Evolutionary conservation across 1,139 yeast species (phyloP).

Genomic region (Suhomyces panamericanus): DNA sequence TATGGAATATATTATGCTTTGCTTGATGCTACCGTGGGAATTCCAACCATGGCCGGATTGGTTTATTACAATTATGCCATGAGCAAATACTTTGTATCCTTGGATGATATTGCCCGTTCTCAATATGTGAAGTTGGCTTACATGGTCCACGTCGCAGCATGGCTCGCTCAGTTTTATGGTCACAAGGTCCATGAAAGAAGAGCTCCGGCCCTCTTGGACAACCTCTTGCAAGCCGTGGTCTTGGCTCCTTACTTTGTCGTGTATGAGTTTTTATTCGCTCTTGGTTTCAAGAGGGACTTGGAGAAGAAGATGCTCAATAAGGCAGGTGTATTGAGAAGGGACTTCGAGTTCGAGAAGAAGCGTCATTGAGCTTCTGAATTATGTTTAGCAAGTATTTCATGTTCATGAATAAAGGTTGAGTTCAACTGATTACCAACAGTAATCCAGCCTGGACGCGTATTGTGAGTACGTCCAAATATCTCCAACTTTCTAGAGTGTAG

Average conservation of each 20-base stretch:
- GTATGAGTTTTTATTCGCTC: constrained; percentile 68
- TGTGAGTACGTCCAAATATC: constrained; percentile 84
- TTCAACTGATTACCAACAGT: constrained; percentile 82
- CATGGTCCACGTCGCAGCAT: constrained; percentile 51
- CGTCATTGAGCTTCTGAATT: constrained; percentile 11
- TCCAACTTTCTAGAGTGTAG: constrained; percentile 74
- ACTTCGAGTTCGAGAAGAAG: constrained; percentile 15
- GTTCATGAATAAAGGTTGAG: constrained; percentile 59
- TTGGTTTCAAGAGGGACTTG: constrained; percentile 62
- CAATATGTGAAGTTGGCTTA: constrained; percentile 33
- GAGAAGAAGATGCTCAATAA: constrained; percentile 53
- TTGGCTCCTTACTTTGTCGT: constrained; percentile 89
- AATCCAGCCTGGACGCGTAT: constrained; percentile 87
- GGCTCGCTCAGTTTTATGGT: constrained; percentile 90
- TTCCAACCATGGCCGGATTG: constrained; percentile 38
- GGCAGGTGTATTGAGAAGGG: constrained; percentile 42
- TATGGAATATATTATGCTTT: constrained; percentile 45
- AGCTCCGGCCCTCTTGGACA: constrained; percentile 87
- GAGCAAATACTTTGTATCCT: constrained; percentile 20
- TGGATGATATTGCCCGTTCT: constrained; percentile 19
- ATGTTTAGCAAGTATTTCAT: constrained; percentile 50
- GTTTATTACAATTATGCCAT: constrained; percentile 46
- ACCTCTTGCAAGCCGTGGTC: constrained; percentile 78
- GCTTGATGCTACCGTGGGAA: constrained; percentile 46
- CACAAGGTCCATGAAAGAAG: constrained; percentile 80